These are phyloP conservation scores for Huntiella moniliformis DNA, from an alignment of 2,329 filamentous ascomycete species.

Conservation along the genomic window DNA sequence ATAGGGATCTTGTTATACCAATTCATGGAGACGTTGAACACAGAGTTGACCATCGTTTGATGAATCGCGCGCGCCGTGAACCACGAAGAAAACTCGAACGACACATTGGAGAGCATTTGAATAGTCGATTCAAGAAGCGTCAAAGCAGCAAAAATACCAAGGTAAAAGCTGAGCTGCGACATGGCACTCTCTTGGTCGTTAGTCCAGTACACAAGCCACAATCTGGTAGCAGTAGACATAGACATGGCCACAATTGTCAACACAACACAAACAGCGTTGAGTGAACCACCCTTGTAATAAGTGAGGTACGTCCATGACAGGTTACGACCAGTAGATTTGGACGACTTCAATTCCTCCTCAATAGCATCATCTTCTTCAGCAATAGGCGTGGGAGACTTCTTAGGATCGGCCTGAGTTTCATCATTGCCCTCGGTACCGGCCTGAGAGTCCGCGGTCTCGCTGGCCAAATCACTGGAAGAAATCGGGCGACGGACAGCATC, in stretches of 20 bases:
- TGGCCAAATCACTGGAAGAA: conserved; percentile 17
- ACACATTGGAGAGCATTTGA: conserved; percentile 24
- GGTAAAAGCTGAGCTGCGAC: conserved; percentile 29
- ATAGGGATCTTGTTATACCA: conserved; percentile 38
- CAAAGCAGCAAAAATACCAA: conserved; percentile 31
- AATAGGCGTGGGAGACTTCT: neutral
- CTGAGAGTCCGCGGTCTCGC: conserved; percentile 13
- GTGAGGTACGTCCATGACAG: conserved; percentile 23
- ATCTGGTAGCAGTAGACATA: conserved; percentile 8
- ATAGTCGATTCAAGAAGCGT: conserved; percentile 25
- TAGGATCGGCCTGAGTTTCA: neutral
- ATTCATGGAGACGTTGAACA: conserved; percentile 34
- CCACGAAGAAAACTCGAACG: conserved; percentile 38
- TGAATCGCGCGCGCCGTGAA: conserved; percentile 34
- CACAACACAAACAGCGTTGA: conserved; percentile 3
- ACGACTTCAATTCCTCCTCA: conserved; percentile 11
- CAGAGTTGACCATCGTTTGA: conserved; percentile 29
- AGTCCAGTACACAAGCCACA: conserved; percentile 33
- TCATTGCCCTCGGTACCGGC: conserved; percentile 1
- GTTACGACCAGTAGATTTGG: conserved; percentile 10
- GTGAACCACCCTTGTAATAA: conserved; percentile 16
- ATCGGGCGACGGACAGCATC: conserved; percentile 23
- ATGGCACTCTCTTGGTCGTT: conserved; percentile 18
- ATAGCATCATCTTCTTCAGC: conserved; percentile 8
- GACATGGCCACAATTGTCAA: conserved; percentile 7